Evolutionary conservation across 257 asterid species (phyloP).

Genomic region (Mentha longifolia): DNA sequence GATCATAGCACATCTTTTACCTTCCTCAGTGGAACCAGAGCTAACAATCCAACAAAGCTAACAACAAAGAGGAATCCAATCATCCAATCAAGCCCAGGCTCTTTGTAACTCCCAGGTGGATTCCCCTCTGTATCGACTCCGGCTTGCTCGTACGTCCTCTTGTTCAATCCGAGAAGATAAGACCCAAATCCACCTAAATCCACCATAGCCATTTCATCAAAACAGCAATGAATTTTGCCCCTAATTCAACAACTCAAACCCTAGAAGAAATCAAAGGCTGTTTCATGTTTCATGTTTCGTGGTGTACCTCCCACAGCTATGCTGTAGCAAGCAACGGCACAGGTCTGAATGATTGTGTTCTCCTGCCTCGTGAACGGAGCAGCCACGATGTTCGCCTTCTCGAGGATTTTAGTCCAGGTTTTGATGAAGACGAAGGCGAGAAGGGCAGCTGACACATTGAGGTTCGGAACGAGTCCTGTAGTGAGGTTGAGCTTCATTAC

Average conservation of each 20-base stretch:
- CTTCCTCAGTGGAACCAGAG: slow-evolving; percentile 77
- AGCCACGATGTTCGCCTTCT: slow-evolving; percentile 51
- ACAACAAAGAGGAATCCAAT: slow-evolving; percentile 67
- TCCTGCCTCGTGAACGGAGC: slow-evolving; percentile 84
- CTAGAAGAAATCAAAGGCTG: not conserved
- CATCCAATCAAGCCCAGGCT: slow-evolving; percentile 78
- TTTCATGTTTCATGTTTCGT: too few relatives aligned
- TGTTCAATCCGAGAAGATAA: slow-evolving; percentile 62
- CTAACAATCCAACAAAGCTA: slow-evolving; percentile 71
- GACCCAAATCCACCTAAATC: slow-evolving; percentile 74
- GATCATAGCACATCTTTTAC: not conserved
- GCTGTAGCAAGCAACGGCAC: slow-evolving; percentile 91
- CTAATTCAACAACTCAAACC: not conserved
- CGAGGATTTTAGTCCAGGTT: slow-evolving; percentile 74
- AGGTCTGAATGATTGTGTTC: slow-evolving; percentile 85
- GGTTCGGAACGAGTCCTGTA: slow-evolving; percentile 92
- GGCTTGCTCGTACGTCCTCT: slow-evolving; percentile 62
- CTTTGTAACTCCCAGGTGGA: slow-evolving; percentile 56
- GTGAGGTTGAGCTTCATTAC: slow-evolving; percentile 84
- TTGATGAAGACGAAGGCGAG: slow-evolving; percentile 70
- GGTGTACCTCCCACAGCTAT: slow-evolving; percentile 79
- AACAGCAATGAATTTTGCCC: not conserved
- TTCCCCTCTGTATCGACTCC: slow-evolving; percentile 68
- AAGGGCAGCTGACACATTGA: slow-evolving; percentile 88
- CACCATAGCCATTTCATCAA: slow-evolving; percentile 15